A percentile compares a stretch with the other conserved stretches of the same genome.
Evolutionary conservation across 768 basidiomycete species (phyloP).

Genomic region (Termitomyces sp.): DNA sequence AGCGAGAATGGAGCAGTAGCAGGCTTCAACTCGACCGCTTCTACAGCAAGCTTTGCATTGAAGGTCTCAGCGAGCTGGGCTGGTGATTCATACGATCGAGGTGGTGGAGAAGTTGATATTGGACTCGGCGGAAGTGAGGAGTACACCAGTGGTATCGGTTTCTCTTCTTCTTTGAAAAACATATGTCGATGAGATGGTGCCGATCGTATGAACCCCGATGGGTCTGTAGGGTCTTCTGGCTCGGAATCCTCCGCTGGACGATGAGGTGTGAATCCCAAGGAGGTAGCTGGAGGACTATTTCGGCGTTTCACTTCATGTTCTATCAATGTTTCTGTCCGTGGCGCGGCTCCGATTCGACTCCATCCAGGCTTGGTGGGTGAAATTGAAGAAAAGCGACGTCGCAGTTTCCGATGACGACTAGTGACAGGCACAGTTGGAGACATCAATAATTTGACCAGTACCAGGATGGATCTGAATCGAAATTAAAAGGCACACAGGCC

Average conservation of each 20-base stretch:
- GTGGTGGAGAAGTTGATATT: slow-evolving; percentile 41
- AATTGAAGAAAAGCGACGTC: slow-evolving; percentile 28
- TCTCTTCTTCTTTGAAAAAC: slow-evolving; percentile 15
- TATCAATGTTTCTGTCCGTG: slow-evolving; percentile 18
- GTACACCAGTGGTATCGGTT: slow-evolving; percentile 46
- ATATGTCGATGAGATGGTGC: slow-evolving; percentile 12
- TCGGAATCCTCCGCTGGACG: slow-evolving; percentile 21
- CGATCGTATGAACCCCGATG: slow-evolving; percentile 8
- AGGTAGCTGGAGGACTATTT: slow-evolving; percentile 22
- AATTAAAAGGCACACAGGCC: not conserved
- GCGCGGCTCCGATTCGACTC: slow-evolving; percentile 17
- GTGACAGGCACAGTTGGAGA: not conserved
- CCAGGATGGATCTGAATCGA: not conserved
- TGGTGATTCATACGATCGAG: slow-evolving; percentile 24
- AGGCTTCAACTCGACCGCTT: slow-evolving; percentile 14
- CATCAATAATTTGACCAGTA: not conserved
- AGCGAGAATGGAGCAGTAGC: slow-evolving; percentile 59
- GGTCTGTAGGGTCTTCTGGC: slow-evolving; percentile 19
- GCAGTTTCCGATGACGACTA: slow-evolving; percentile 22
- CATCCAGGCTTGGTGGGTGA: slow-evolving; percentile 18
- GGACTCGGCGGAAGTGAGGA: slow-evolving; percentile 74
- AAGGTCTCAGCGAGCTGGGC: slow-evolving; percentile 19
- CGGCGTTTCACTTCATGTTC: slow-evolving; percentile 6
- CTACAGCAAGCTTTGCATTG: slow-evolving; percentile 15
- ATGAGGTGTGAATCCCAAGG: slow-evolving; percentile 15